Evolutionary conservation across 257 asterid genomes (phyloP).

Genomic region (Nicotiana tabacum): DNA sequence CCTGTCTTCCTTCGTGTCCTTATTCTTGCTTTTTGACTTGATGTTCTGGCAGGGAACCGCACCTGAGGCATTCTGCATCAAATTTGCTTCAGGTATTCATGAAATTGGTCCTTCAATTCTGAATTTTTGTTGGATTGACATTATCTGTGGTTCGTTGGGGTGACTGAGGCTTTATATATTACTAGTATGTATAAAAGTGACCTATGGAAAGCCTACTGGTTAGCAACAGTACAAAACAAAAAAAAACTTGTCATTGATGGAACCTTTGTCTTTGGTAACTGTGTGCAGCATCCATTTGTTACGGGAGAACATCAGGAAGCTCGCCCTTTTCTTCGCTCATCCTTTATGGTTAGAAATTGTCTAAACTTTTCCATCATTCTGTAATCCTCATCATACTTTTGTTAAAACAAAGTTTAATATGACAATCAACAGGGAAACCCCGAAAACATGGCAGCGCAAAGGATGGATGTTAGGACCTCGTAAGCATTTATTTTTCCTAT

Average conservation of each 20-base stretch:
- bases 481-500: constrained; percentile 31
- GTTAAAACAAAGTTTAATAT: not conserved
- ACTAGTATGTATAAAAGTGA: not conserved
- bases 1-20: constrained; percentile 4
- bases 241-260: not conserved
- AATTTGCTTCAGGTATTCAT: constrained; percentile 77
- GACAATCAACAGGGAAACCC: constrained; percentile 52
- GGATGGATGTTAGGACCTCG: constrained; percentile 58
- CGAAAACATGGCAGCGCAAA: constrained; percentile 44
- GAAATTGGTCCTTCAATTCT: not conserved
- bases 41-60: constrained; percentile 71
- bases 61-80: constrained; percentile 73
- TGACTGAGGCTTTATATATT: not conserved
- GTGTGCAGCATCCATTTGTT: constrained; percentile 90
- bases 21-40: constrained; percentile 15
- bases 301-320: constrained; percentile 69
- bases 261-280: constrained; percentile 17
- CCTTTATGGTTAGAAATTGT: constrained; percentile 49
- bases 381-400: not conserved
- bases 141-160: constrained; percentile 5
- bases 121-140: not conserved
- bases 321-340: constrained; percentile 45
- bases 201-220: not conserved
- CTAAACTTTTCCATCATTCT: constrained; percentile 9
- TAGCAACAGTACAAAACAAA: not conserved